Conservation (phyloP, 2,329 filamentous ascomycete genomes). For the Alternaria longipes region DNA sequence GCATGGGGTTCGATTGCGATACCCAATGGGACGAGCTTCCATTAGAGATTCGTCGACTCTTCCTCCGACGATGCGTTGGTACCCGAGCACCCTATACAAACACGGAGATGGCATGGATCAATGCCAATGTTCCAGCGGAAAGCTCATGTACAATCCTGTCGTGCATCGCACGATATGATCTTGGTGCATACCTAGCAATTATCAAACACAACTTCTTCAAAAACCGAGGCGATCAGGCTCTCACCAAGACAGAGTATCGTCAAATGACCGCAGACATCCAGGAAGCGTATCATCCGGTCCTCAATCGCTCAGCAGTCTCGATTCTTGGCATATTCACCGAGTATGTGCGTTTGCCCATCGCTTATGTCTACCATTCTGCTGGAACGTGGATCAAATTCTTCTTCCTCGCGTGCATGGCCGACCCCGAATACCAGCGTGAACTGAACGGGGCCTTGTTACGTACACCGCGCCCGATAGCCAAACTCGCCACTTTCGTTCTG, state of each 20-base stretch:
- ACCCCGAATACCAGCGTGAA: conserved; percentile 63
- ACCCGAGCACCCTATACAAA: conserved; percentile 53
- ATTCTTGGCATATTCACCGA: conserved; percentile 35
- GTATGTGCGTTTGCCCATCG: conserved; percentile 47
- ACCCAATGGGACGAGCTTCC: conserved; percentile 63
- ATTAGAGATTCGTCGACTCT: conserved; percentile 55
- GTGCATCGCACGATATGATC: conserved; percentile 60
- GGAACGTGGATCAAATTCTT: conserved; percentile 60
- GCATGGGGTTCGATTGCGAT: conserved; percentile 61
- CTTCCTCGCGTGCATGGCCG: conserved; percentile 60
- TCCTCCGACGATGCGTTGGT: conserved; percentile 59
- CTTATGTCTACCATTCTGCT: conserved; percentile 55
- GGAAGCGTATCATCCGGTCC: conserved; percentile 41
- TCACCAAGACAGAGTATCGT: conserved; percentile 43
- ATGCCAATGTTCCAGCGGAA: conserved; percentile 54
- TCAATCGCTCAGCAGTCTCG: conserved; percentile 40
- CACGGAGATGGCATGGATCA: conserved; percentile 56
- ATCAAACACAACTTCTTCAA: conserved; percentile 47
- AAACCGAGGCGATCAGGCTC: conserved; percentile 30
- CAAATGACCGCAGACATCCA: conserved; percentile 47
- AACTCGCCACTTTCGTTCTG: conserved; percentile 53
- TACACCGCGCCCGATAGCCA: conserved; percentile 48
- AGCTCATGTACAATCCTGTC: conserved; percentile 49
- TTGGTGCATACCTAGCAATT: conserved; percentile 54
- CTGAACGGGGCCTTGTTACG: conserved; percentile 56